Conservation (phyloP, 805 yeast genomes). For the Candida xyloterini region DNA sequence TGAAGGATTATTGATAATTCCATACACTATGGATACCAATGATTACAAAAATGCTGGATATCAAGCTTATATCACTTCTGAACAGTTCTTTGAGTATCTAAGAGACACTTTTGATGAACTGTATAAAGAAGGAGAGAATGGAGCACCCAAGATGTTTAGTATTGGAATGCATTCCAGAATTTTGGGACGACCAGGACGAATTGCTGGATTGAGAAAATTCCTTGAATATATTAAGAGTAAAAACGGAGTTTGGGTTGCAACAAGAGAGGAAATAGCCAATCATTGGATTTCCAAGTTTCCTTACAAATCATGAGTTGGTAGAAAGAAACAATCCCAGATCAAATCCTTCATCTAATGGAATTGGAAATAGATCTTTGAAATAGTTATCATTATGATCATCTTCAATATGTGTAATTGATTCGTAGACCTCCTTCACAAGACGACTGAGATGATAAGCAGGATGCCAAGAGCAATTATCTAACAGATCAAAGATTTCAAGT, state of each 20-base stretch:
- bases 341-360: constrained; percentile 14
- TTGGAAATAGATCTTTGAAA: constrained; percentile 16
- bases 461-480: constrained; percentile 15
- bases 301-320: constrained; percentile 5
- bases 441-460: constrained; percentile 14
- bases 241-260: constrained; percentile 38
- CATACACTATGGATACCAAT: constrained; percentile 28
- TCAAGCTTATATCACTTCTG: constrained; percentile 25
- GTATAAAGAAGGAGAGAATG: constrained; percentile 32
- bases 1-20: constrained; percentile 26
- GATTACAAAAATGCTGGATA: constrained; percentile 26
- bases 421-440: constrained; percentile 15
- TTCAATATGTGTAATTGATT: constrained; percentile 12
- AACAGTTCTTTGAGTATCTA: constrained; percentile 31
- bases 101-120: constrained; percentile 36
- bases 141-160: constrained; percentile 34
- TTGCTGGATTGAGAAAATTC: constrained; percentile 34
- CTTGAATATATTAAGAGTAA: constrained; percentile 32
- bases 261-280: constrained; percentile 35
- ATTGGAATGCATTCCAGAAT: constrained; percentile 36
- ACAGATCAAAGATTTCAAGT: constrained; percentile 9
- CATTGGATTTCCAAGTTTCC: constrained; percentile 17
- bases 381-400: constrained; percentile 12
- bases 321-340: constrained; percentile 10
- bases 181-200: constrained; percentile 36